Base-by-base conservation (phyloP, 2,329 filamentous ascomycete species). In the Cytospora chrysosperma region DNA sequence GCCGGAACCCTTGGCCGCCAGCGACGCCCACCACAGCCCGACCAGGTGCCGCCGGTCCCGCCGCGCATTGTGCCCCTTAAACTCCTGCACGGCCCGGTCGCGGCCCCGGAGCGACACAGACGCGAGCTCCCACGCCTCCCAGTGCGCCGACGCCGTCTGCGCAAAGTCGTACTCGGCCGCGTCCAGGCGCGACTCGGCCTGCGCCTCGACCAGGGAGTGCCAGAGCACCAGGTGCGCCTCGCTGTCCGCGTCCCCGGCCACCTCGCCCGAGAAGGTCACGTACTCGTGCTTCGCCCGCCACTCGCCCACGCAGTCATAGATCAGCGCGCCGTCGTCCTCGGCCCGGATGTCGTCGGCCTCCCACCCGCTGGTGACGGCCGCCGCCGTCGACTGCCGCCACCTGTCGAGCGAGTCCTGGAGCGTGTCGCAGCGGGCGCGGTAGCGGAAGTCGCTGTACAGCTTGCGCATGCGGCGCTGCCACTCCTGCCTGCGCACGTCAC, bases 41-140 rank as follows among this genome's bases (percentile, higher is more conserved):
- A 74, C 50, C 12, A 71, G 53, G 21, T 67, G 64, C 24, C 67
- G 61, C 50, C 65, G 59, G 21, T 70, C 56, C 24, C 69, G 67
- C 47, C 64, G 60, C 13, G 70, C 65, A 37, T 71, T 70, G 47
- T 69, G 69, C 6, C 70, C 68, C 51, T 62, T 61, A 13, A 73
- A 52, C 17, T 70, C 68, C 12, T 56, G 59, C 28, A 69, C 71
- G 32, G 69, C 68, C 43, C 67, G 67, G 19, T 68, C 65, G 27
- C 64, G 68, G 28, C 70, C 65, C 28, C 65, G 63, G 30, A 68
- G 59, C 53, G 72, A 69, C 24, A 73, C 63, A 1, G 65, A 60
- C 43, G 71, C 67, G 9, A 72, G 69, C 51, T 70, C 70, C 72
- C 71, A 73, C 9, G 56, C 65, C 47, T 68, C 67, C 69, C 67